Evolutionary conservation across 1,284 basidiomycete species (phyloP), one percentile per base, ranked within the genome.

Genomic region (Sporisorium iseilematis-ciliati): DNA sequence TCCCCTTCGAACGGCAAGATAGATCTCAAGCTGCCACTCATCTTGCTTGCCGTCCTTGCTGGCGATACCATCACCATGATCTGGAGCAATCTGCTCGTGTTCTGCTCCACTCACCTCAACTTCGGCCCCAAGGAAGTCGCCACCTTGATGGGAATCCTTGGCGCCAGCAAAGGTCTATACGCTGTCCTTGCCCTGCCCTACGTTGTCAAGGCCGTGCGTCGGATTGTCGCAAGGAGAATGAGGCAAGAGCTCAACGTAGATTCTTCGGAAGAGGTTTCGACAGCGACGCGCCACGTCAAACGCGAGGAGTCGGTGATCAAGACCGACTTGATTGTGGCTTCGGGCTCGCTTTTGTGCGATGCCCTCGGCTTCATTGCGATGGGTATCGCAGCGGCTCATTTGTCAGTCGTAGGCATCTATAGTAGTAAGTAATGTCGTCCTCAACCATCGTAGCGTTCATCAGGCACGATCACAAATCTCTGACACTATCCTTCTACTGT

Each of bases 1-100:
- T n/a, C 71, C 2, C 38, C 42, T 46, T 46, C 57, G 0, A 61
- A 51, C 16, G 53, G 41, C 21, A 60, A 46, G 26, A 51, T 12
- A n/a, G 72, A 75, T 46, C 65, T 55, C 59, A 75, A 75, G 33
- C 52, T 75, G 10, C 33, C 56, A 2, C 42, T 75, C 29, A 75
- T 75, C 45, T 42, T 75, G 12, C 33, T 38, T 42, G 72, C 59
- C 1, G 18, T 63, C 5, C 20, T 70, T 25, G 56, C 62, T 10
- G 31, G 48, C 33, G 72, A 75, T 29, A 65, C 62, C 1, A 62
- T 75, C 45, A 46, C 55, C 1, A 31, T 54, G 49, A 11, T 61
- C 25, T 75, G 72, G 63, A 26, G 46, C 33, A 69, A 59, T 29
- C 43, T 75, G 21, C n/a, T 68, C 20, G 63, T 75, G 7, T 75